phyloP scores from a whole-genome alignment of 2,329 filamentous ascomycete genomes.

The Penicillium freii region DNA sequence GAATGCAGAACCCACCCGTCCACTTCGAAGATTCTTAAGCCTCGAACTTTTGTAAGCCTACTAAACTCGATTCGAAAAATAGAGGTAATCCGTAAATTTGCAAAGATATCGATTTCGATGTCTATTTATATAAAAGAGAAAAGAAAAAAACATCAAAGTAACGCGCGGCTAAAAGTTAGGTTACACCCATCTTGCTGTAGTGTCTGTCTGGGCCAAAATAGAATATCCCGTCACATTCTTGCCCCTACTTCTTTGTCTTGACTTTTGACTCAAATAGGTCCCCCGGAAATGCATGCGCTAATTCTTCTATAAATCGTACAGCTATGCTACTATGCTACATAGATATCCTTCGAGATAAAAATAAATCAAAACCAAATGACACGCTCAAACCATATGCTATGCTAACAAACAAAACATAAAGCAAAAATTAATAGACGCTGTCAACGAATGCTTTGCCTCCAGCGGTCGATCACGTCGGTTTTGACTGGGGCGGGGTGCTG shows the following conservation, averaged over 20 bases:
- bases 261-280: background rate
- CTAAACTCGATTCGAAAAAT: background rate
- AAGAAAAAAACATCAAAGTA: background rate
- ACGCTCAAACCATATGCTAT: constrained; percentile 21
- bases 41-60: background rate
- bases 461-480: constrained; percentile 59
- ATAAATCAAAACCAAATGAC: constrained; percentile 1
- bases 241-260: background rate
- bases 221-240: constrained; percentile 8
- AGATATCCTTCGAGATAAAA: constrained; percentile 15
- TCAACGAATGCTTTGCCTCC: constrained; percentile 50
- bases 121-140: background rate
- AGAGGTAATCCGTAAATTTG: background rate
- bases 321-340: constrained; percentile 23
- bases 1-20: constrained; percentile 10
- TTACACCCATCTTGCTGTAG: constrained; percentile 3
- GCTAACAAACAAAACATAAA: constrained; percentile 6
- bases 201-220: background rate
- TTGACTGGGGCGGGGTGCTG: constrained; percentile 48
- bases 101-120: background rate
- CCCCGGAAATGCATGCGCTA: background rate
- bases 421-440: constrained; percentile 1
- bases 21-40: background rate
- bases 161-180: constrained; percentile 9
- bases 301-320: constrained; percentile 14